Evolutionary conservation across 179 eudicot species (phyloP).

Genomic region (Drosera spatulata): DNA sequence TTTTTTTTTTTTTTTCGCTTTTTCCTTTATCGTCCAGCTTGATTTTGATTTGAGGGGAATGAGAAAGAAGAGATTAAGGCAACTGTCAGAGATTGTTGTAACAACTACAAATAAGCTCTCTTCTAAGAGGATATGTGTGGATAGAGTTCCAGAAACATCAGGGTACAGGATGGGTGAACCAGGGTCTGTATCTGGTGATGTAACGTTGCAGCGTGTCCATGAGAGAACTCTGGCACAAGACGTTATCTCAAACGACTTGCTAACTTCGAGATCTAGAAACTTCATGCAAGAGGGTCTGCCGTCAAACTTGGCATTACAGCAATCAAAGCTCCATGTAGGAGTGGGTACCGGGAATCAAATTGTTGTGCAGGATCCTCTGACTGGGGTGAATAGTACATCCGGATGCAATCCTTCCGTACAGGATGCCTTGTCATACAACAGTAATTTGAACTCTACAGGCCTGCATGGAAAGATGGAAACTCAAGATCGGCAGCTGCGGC

Average conservation of each 20-base stretch:
- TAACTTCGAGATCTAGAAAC: slow-evolving; percentile 20
- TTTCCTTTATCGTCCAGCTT: slow-evolving; percentile 42
- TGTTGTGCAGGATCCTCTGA: slow-evolving; percentile 37
- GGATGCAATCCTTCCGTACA: slow-evolving; percentile 45
- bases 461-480: slow-evolving; percentile 51
- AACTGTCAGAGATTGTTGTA: slow-evolving; percentile 48
- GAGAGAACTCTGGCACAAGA: slow-evolving; percentile 44
- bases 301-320: slow-evolving; percentile 25
- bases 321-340: slow-evolving; percentile 26
- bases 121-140: slow-evolving; percentile 66
- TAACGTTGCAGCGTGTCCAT: slow-evolving; percentile 33
- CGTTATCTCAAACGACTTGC: slow-evolving; percentile 27
- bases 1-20: not conserved
- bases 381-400: slow-evolving; percentile 29
- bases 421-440: slow-evolving; percentile 43
- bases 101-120: slow-evolving; percentile 40
- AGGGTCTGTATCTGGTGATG: slow-evolving; percentile 27
- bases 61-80: slow-evolving; percentile 63
- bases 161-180: slow-evolving; percentile 40
- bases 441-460: slow-evolving; percentile 26
- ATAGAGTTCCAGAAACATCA: slow-evolving; percentile 57
- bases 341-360: slow-evolving; percentile 43
- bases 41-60: slow-evolving; percentile 45
- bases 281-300: slow-evolving; percentile 26
- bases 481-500: slow-evolving; percentile 58